Percentiles rank a stretch among this genome's conserved stretches.
Conservation (phyloP, 2,329 filamentous ascomycete genomes). For the Alternaria triticimaculans region DNA sequence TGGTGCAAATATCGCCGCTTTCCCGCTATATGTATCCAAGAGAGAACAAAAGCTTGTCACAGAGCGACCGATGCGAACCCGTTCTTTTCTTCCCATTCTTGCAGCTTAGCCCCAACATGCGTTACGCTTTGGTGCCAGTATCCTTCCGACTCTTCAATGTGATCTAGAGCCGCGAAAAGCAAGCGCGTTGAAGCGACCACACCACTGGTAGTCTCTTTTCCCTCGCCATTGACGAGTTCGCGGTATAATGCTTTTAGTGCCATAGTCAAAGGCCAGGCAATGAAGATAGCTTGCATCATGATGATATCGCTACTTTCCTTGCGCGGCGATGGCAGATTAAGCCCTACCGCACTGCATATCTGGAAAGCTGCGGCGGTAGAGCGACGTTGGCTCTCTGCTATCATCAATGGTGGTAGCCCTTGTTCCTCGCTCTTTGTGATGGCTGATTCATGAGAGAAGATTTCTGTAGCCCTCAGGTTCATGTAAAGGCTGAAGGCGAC, state of each 20-base stretch:
- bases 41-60: neutral
- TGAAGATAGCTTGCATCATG: conserved; percentile 1
- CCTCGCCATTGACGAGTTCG: neutral
- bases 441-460: neutral
- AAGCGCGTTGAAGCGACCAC: neutral
- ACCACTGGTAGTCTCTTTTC: neutral
- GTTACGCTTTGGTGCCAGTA: neutral
- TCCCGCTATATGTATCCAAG: neutral
- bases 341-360: conserved; percentile 1
- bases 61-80: neutral
- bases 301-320: neutral
- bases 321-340: neutral
- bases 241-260: neutral
- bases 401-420: neutral
- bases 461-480: neutral
- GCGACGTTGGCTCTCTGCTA: neutral
- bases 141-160: conserved; percentile 1
- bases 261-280: conserved; percentile 4
- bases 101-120: neutral
- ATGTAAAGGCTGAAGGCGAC: neutral
- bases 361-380: neutral
- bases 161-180: neutral
- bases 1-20: neutral
- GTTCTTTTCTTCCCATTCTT: conserved; percentile 1
- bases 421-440: neutral